Conservation (phyloP, 371 early-diverging fungal genomes). For the Mortierella sp. region DNA sequence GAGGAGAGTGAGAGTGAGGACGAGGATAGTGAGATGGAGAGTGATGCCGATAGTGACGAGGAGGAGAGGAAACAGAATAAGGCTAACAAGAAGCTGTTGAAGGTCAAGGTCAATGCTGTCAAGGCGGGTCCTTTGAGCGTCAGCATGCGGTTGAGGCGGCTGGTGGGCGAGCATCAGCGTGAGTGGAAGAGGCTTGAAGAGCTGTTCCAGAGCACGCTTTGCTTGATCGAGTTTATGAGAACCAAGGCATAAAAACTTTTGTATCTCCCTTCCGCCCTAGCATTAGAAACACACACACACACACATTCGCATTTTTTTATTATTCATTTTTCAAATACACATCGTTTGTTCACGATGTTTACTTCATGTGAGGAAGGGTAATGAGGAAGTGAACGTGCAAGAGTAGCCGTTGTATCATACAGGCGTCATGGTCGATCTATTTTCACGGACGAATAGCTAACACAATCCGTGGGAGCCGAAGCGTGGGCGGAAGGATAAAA, state of each 20-base stretch:
- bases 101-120: constrained; percentile 44
- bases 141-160: constrained; percentile 50
- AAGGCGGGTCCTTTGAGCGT: constrained; percentile 46
- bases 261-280: background rate
- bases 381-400: background rate
- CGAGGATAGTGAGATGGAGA: constrained; percentile 58
- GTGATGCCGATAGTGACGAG: constrained; percentile 53
- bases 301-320: background rate
- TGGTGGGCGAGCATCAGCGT: constrained; percentile 59
- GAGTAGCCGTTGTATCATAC: background rate
- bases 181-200: constrained; percentile 79
- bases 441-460: background rate
- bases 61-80: constrained; percentile 6
- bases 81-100: constrained; percentile 18
- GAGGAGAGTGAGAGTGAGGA: constrained; percentile 32
- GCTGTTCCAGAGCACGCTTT: constrained; percentile 85
- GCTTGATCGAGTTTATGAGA: constrained; percentile 86
- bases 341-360: background rate
- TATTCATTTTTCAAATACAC: background rate
- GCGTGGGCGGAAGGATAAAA: background rate
- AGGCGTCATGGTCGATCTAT: background rate
- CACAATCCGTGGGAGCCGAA: background rate
- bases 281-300: constrained; percentile 9
- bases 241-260: constrained; percentile 36
- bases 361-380: background rate